Evolutionary conservation across 179 eudicot genomes (phyloP).

Genomic region (Beta macrorhiza): DNA sequence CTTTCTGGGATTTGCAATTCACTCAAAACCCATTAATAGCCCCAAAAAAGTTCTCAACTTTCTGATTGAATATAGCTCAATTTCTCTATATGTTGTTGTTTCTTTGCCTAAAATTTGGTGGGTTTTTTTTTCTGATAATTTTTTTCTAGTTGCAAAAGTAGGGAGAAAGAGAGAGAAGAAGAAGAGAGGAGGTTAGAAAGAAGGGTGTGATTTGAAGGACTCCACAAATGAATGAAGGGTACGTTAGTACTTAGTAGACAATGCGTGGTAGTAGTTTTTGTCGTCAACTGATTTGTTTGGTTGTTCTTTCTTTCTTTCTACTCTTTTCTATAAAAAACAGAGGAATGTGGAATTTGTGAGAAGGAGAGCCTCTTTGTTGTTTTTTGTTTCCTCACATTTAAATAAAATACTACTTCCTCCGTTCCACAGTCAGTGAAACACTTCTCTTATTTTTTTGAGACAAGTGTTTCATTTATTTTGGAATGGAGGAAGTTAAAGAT

Average conservation of each 20-base stretch:
- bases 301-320: constrained; percentile 27
- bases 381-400: not conserved
- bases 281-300: constrained; percentile 39
- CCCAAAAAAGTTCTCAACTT: constrained; percentile 23
- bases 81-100: not conserved
- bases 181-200: too few relatives aligned
- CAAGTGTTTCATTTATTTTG: too few relatives aligned
- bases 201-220: constrained; percentile 31
- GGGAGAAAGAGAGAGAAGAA: not conserved
- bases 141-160: not conserved
- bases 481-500: too few relatives aligned
- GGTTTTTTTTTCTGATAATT: not conserved
- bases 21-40: constrained; percentile 47
- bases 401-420: too few relatives aligned
- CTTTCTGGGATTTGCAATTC: constrained; percentile 46
- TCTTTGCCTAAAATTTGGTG: constrained; percentile 2
- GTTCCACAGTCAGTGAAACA: too few relatives aligned
- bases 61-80: not conserved
- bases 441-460: too few relatives aligned
- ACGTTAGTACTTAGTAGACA: constrained; percentile 45
- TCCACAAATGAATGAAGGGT: constrained; percentile 21
- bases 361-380: constrained; percentile 36
- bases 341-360: constrained; percentile 72
- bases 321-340: constrained; percentile 22
- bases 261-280: constrained; percentile 58